Evolutionary conservation across 2,329 filamentous ascomycete genomes (phyloP), one percentile per base, ranked within the genome.

Genomic region (Monilinia fructicola): DNA sequence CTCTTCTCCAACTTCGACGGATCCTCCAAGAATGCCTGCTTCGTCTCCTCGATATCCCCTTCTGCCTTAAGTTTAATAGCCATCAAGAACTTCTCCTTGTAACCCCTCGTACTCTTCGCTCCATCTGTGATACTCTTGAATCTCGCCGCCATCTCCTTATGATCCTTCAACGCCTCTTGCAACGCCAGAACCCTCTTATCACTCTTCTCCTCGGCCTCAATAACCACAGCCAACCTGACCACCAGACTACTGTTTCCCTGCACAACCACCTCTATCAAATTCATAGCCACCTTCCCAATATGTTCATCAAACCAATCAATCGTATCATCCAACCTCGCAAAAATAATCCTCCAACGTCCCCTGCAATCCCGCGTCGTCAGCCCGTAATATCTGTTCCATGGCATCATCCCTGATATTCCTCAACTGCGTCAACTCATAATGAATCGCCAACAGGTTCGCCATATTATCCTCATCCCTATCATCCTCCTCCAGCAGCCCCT

Each of bases 261-360:
- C 73, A 95, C 88, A 31, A 99, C 88, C 46, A 98, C 83, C 69
- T 89, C 90, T 73, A 99, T 95, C 67, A 99, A 82, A 75, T 95
- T 97, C 78, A 96, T 86, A 69, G 93, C 96, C 56, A 96, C 87
- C 28, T 90, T 85, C 9, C 92, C 93, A 67, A 99, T 86, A 78
- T 98, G 93, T 76, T 96, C 93, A 79, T 99, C 94, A 76, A 99
- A 99, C 89, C 91, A 93, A 71, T 93, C 91, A 70, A 99, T 89
- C 26, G 93, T 90, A 65, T 91, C 89, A 78, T 98, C 93, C 66
- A 99, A 80, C 26, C 90, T 85, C 66, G 89, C 84, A 78, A 99
- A 99, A 99, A 79, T 96, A 94, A 77, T 97, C 93, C 74, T 93
- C 88, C 61, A 99, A 80, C 2, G 94, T 98, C 60, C 86, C 86